phyloP scores from a whole-genome alignment of 306 rosid species.

The Gillenia trifoliata region DNA sequence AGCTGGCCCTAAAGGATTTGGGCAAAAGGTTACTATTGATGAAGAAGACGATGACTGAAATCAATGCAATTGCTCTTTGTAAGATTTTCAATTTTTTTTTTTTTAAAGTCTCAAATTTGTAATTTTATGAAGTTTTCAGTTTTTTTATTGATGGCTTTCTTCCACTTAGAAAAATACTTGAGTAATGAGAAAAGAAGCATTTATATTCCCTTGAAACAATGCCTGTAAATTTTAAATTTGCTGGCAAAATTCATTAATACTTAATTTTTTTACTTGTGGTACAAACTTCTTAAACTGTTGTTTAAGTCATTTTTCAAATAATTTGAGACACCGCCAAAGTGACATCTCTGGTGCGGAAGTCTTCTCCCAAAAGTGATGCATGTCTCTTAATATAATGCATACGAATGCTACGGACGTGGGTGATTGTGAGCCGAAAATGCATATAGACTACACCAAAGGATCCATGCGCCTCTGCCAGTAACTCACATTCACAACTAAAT shows the following conservation, averaged over 20 bases:
- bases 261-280: background rate
- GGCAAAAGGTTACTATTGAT: slow-evolving; percentile 46
- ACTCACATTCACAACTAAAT: too few species aligned
- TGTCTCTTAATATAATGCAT: background rate
- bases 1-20: slow-evolving; percentile 77
- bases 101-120: background rate
- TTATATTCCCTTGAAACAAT: background rate
- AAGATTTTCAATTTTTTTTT: background rate
- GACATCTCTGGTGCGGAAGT: background rate
- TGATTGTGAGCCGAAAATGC: background rate
- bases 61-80: background rate
- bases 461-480: too few species aligned
- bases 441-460: too few species aligned
- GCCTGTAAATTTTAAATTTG: background rate
- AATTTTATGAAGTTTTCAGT: background rate
- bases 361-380: background rate
- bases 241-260: background rate
- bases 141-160: background rate
- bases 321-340: background rate
- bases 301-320: too few species aligned
- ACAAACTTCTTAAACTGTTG: background rate
- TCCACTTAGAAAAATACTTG: background rate
- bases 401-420: background rate
- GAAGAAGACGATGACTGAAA: slow-evolving; percentile 21
- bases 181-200: background rate